A percentile compares a stretch with the other conserved stretches of the same genome.
These are phyloP conservation scores for Berkeleyomyces rouxiae DNA, from an alignment of 2,329 filamentous ascomycete species.

Conservation along the genomic window DNA sequence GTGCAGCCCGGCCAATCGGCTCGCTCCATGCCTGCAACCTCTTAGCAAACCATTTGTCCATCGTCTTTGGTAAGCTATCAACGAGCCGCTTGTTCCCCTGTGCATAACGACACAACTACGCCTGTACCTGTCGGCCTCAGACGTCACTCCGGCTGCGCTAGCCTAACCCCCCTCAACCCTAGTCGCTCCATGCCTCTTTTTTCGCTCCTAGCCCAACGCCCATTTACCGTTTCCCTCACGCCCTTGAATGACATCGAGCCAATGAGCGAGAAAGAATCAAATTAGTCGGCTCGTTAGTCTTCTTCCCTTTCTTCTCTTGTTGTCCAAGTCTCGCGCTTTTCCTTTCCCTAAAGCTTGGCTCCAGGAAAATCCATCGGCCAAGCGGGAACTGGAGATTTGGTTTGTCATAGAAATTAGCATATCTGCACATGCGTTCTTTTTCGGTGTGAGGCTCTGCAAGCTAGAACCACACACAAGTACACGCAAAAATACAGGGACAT, in stretches of 20 bases:
- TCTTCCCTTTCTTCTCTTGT: neutral
- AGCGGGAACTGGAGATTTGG: neutral
- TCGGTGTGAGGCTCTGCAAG: neutral
- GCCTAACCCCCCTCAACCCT: too few relatives aligned
- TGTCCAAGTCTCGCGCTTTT: neutral
- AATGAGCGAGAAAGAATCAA: too few relatives aligned
- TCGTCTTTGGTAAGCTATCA: neutral
- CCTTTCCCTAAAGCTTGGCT: neutral
- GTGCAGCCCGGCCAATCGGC: neutral
- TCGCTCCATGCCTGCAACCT: neutral
- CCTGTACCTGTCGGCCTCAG: too few relatives aligned
- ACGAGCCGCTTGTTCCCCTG: too few relatives aligned
- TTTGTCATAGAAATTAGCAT: neutral
- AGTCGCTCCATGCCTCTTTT: too few relatives aligned
- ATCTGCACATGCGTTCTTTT: neutral
- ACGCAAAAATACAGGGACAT: too few relatives aligned
- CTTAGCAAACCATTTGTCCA: slow-evolving; percentile 1
- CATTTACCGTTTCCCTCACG: too few relatives aligned
- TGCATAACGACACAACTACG: too few relatives aligned
- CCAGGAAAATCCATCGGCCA: neutral
- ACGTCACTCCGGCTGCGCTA: too few relatives aligned
- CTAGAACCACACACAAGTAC: neutral
- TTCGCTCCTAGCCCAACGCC: too few relatives aligned
- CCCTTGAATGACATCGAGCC: too few relatives aligned
- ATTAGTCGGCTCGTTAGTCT: neutral